Percentiles rank a stretch among this genome's conserved stretches.
These are phyloP conservation scores for Pleurotus cornucopiae DNA, from an alignment of 768 basidiomycete genomes.

Conservation along the genomic window DNA sequence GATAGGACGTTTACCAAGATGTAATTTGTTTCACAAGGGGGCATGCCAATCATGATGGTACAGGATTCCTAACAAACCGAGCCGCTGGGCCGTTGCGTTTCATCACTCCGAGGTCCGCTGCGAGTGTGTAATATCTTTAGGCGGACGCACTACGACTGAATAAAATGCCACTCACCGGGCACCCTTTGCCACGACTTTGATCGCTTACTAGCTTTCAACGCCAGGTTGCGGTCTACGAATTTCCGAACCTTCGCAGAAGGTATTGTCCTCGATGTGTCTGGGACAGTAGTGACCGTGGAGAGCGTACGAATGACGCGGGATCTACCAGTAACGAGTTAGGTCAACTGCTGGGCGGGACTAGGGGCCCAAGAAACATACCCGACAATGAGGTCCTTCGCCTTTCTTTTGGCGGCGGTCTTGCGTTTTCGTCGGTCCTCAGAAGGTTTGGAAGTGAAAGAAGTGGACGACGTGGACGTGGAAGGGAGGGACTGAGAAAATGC, in stretches of 20 bases:
- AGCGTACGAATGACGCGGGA: slow-evolving; percentile 52
- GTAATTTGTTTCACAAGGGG: no score
- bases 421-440: slow-evolving; percentile 19
- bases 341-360: no score
- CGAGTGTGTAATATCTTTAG: neutral
- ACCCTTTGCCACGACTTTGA: slow-evolving; percentile 55
- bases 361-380: slow-evolving; percentile 36
- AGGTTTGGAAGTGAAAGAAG: slow-evolving; percentile 12
- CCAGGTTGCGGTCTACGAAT: slow-evolving; percentile 51
- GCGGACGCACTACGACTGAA: neutral
- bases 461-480: no score
- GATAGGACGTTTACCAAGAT: no score
- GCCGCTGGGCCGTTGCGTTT: slow-evolving; percentile 49
- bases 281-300: slow-evolving; percentile 19
- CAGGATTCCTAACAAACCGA: slow-evolving; percentile 35
- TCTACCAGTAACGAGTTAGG: slow-evolving; percentile 23
- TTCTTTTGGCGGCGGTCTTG: slow-evolving; percentile 25
- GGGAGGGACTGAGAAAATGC: slow-evolving; percentile 37
- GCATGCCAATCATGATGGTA: neutral
- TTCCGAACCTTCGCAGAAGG: slow-evolving; percentile 46
- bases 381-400: slow-evolving; percentile 46
- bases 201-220: slow-evolving; percentile 35
- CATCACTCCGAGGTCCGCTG: slow-evolving; percentile 57
- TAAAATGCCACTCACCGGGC: slow-evolving; percentile 40
- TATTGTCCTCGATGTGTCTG: slow-evolving; percentile 30